phyloP scores from a whole-genome alignment of 345 rosid genomes.

The Rubroshorea leprosula region DNA sequence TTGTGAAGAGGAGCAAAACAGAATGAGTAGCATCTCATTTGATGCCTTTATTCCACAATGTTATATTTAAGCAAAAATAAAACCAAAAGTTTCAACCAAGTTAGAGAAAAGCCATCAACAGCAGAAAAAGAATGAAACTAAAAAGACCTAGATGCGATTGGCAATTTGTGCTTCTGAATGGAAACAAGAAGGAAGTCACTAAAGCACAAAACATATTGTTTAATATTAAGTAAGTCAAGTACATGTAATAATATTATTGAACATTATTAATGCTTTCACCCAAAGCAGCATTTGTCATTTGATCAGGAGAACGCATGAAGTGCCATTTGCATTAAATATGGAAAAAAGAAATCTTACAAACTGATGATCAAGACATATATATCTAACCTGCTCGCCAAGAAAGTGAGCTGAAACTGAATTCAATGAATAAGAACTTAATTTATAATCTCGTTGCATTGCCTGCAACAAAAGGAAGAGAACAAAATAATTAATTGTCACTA shows the following conservation, averaged over 20 bases:
- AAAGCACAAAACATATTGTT: no score
- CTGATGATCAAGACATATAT: background rate
- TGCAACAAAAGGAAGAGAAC: slow-evolving; percentile 21
- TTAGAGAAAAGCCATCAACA: background rate
- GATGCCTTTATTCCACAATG: background rate
- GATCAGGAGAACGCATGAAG: background rate
- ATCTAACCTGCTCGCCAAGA: slow-evolving; percentile 88
- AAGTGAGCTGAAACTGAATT: slow-evolving; percentile 97
- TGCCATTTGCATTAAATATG: background rate
- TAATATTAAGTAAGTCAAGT: background rate
- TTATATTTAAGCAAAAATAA: background rate
- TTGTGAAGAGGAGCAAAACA: background rate
- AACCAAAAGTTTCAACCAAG: background rate
- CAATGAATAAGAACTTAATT: slow-evolving; percentile 91
- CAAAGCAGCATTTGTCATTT: background rate
- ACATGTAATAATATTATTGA: no score
- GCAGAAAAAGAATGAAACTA: background rate
- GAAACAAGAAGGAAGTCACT: background rate
- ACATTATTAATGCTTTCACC: no score
- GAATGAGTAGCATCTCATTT: slow-evolving; percentile 10
- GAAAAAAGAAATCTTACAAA: background rate
- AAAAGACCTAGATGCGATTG: background rate
- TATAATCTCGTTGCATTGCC: slow-evolving; percentile 87
- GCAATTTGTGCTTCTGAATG: no score
- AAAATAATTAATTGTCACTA: slow-evolving; percentile 9